Base-by-base conservation (phyloP, 164 flowering plant species). In the Umbellularia californica region DNA sequence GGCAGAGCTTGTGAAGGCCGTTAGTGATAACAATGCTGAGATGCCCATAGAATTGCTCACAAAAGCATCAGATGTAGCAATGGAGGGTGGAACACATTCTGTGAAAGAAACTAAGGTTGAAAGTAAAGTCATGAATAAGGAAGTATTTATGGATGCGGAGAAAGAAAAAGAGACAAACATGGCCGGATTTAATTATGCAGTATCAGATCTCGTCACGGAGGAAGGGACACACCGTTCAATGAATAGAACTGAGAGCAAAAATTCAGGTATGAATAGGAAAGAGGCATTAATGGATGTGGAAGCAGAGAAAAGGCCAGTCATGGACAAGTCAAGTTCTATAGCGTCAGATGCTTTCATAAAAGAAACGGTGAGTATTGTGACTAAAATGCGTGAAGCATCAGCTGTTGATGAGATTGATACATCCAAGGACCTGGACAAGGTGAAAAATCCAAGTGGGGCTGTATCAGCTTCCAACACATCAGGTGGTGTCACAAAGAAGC, bases 21-120 rank as follows among this genome's bases (percentile, higher is more conserved):
- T 41, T 70, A n/a, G 14, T 70, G 72, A 50, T 72, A 68, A 67
- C 50, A 77, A 50, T 28, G 10, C 68, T 69, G 80, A 76, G 58
- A 70, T 60, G 19, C 64, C 28, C 25, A 4, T 13, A 5, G 60
- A 55, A 55, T 55, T 55, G 60, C 5, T 3, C 60, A 17, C 19
- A 14, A 55, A 55, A 55, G 60, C 60, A 55, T 55, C 60, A 55
- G 60, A 55, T 13, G 20, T 55, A 13, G 60, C 20, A 15, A 55
- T 55, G 60, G 60, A 55, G 20, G 60, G 12, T 14, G 60, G 60
- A 55, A 19, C 60, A 55, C 60, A 13, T 4, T 14, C 60, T 13
- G 17, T 55, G 60, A 55, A 55, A 14, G 20, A 55, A 55, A 55
- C 60, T 55, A 55, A 55, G 60, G 20, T 55, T 55, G 20, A 19